Base-by-base conservation (phyloP, 1,284 basidiomycete species). In the Heterobasidion annosum region DNA sequence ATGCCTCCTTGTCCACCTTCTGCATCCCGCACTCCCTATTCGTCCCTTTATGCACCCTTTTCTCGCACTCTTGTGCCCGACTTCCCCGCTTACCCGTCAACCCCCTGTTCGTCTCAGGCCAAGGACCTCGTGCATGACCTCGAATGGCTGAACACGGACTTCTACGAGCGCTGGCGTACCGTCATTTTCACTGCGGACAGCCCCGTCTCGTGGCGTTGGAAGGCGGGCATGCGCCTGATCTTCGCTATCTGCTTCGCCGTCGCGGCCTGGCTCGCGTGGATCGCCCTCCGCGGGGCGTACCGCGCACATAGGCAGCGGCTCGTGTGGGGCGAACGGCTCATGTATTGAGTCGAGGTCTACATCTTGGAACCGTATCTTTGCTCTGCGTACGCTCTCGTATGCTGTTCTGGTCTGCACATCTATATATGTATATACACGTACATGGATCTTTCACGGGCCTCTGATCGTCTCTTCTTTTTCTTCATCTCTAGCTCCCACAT, bases 321-420 rank as follows among this genome's bases (percentile, higher is more conserved):
- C 32, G 78, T 89, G 13, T 89, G 86, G 85, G 86, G 86, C 46
- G 83, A 86, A 62, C 76, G 81, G 53, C 71, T 89, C 55, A 84
- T 88, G 75, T 85, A 81, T 42, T 88, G 19, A 52, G 34, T 13
- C 43, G 9, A 15, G 43, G 43, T 12, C 43, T 13, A 12, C 3
- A 5, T 5, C 25, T 5, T 25, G 5, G 25, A 25, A 25, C 4
- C 3, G 25, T 25, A 25, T 25, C 25, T 3, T 5, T 5, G 25
- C 4, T 25, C 25, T 25, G 25, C 3, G 25, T 25, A 3, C 25
- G 25, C 25, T 25, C 25, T 25, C 25, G 25, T 25, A 25, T 25
- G 25, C 25, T 25, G 25, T 25, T 25, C 25, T 25, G 25, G 25
- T 25, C 25, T 5, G 25, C 25, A 25, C 25, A 25, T 5, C 5